Base-by-base conservation (phyloP, 192 early-diverging fungal species). In the Coemansia sp. region DNA sequence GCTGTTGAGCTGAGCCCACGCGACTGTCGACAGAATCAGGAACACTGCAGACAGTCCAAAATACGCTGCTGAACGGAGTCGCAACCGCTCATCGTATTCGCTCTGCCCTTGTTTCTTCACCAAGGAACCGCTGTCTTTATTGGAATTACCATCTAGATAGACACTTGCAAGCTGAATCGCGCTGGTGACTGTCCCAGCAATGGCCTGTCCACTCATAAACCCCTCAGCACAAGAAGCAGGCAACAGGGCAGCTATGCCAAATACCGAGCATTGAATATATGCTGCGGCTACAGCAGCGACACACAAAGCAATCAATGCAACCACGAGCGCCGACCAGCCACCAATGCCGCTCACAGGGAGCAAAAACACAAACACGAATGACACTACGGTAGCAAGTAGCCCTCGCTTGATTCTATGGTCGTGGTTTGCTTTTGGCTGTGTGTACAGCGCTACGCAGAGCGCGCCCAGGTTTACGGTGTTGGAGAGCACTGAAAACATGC, bases 121-220 rank as follows among this genome's bases (percentile, higher is more conserved):
- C 64, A 8, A 20, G 11, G 56, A 40, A 10, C 56, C 28, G 31
- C 17, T 14, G 29, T 55, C 52, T 4, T 31, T 25, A 34, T 11
- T 10, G 30, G 49, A 33, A 58, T 61, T 11, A 42, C 28, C 34
- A 40, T 18, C 58, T 28, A 55, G 1, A 51, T 57, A 70, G 17
- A 85, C 73, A 56, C 83, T 86, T 0, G 85, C 31, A 60, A 93
- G 82, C 69, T 89, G 89, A 29, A 83, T 84, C 10, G 86, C 64
- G 8, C 89, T 87, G 5, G 88, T 87, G 38, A 87, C 81, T 1
- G 87, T 84, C 16, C 92, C 92, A 6, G 90, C 90, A 54, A 84
- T 74, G 0, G 82, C 84, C 71, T 86, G 84, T 31, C 84, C 84
- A 60, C 89, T 84, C 86, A 93, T 90, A 32, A 87, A 86, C 1